Evolutionary conservation across 2,329 filamentous ascomycete genomes (phyloP).

Genomic region (Teratosphaeria destructans): DNA sequence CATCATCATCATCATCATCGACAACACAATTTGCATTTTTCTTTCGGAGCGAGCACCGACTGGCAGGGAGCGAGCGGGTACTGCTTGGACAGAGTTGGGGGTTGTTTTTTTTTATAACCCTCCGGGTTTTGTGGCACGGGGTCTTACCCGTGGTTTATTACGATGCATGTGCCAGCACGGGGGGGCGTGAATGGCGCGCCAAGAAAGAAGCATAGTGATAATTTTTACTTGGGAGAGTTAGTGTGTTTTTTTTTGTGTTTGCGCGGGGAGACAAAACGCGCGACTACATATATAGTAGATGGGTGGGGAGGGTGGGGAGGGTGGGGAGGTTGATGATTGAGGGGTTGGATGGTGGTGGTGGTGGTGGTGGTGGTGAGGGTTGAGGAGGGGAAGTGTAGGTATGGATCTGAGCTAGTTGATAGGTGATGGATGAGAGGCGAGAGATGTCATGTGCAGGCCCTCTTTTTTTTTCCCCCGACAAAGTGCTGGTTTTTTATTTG

Average conservation of each 20-base stretch:
- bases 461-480: neutral
- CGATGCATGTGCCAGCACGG: neutral
- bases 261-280: neutral
- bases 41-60: neutral
- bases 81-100: neutral
- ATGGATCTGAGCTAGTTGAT: neutral
- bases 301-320: neutral
- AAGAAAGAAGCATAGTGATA: neutral
- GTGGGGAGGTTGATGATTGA: neutral
- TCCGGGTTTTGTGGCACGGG: neutral
- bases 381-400: neutral
- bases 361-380: neutral
- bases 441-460: neutral
- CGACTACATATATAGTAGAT: neutral
- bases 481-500: no score
- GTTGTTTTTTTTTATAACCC: neutral
- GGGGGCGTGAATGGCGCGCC: neutral
- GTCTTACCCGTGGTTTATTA: neutral
- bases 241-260: neutral
- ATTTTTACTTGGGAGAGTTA: neutral
- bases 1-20: no score
- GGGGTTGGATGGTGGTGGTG: neutral
- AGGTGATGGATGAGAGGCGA: neutral
- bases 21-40: neutral
- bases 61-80: neutral